phyloP scores from a whole-genome alignment of 768 basidiomycete species.

The Rhodotorula graminis region DNA sequence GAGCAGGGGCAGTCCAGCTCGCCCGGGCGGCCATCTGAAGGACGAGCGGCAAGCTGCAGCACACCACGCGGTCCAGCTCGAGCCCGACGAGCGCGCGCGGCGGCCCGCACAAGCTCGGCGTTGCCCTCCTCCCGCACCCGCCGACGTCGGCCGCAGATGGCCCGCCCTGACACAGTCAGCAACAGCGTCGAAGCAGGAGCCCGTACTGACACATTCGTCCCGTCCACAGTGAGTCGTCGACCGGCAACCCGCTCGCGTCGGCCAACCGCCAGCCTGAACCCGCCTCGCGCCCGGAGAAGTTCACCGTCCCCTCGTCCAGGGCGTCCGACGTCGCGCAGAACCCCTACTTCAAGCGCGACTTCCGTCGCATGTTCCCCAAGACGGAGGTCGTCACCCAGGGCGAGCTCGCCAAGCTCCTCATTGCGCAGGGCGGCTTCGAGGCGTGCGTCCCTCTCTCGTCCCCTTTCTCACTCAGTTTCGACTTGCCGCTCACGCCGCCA shows the following conservation, averaged over 20 bases:
- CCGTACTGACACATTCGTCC: background rate
- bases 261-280: conserved; percentile 33
- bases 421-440: conserved; percentile 37
- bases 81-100: too few species aligned
- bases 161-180: too few species aligned
- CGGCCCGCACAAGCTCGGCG: too few species aligned
- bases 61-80: too few species aligned
- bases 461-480: too few species aligned
- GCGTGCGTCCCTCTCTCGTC: conserved; percentile 10
- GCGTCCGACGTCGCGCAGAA: conserved; percentile 39
- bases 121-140: too few species aligned
- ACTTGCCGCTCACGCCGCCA: too few species aligned
- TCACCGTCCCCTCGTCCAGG: conserved; percentile 37
- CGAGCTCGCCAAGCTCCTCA: conserved; percentile 36
- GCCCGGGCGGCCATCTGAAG: too few species aligned
- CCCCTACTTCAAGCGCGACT: conserved; percentile 38
- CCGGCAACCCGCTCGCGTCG: conserved; percentile 29
- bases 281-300: conserved; percentile 36
- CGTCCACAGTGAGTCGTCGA: conserved; percentile 18
- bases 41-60: too few species aligned
- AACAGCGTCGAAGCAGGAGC: too few species aligned
- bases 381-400: conserved; percentile 36
- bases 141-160: too few species aligned
- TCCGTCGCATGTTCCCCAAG: conserved; percentile 32
- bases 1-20: too few species aligned